Conservation (phyloP, 2,329 filamentous ascomycete genomes). For the Macrophomina phaseolina region DNA sequence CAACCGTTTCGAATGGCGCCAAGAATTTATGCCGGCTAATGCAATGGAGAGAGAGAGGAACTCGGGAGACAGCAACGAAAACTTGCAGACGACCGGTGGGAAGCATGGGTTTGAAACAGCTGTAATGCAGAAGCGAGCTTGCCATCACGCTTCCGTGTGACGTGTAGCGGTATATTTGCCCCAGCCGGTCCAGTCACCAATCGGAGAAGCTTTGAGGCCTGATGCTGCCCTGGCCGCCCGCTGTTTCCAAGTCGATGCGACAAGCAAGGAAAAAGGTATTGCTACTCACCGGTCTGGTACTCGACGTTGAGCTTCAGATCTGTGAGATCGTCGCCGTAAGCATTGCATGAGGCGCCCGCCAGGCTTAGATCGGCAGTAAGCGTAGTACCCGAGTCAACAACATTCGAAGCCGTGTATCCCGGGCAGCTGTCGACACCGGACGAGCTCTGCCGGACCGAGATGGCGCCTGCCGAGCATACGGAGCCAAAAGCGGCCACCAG, state of each 20-base stretch:
- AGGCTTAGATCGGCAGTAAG: conserved; percentile 74
- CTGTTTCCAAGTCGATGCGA: not conserved
- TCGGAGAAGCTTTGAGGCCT: not conserved
- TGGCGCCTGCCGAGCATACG: conserved; percentile 4
- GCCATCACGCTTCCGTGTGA: conserved; percentile 10
- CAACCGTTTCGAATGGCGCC: conserved; percentile 29
- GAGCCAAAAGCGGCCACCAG: conserved; percentile 7
- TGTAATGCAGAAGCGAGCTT: conserved; percentile 6
- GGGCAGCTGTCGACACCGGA: conserved; percentile 56
- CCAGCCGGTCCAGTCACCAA: not conserved
- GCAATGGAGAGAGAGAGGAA: not conserved
- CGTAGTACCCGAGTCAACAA: conserved; percentile 58
- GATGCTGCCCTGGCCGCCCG: not conserved
- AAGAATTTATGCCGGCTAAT: not conserved
- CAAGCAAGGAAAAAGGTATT: not conserved
- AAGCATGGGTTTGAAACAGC: conserved; percentile 11
- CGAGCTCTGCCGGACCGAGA: conserved; percentile 14
- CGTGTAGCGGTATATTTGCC: not conserved
- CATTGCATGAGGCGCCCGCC: conserved; percentile 68
- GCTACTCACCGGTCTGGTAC: conserved; percentile 62
- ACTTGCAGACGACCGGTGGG: not conserved
- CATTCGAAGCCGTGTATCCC: conserved; percentile 70
- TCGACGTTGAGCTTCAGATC: conserved; percentile 64
- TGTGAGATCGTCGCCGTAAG: conserved; percentile 63
- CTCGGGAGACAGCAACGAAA: not conserved